Conservation (phyloP, 352 stramenopile species). For the Globisporangium echinulatum region DNA sequence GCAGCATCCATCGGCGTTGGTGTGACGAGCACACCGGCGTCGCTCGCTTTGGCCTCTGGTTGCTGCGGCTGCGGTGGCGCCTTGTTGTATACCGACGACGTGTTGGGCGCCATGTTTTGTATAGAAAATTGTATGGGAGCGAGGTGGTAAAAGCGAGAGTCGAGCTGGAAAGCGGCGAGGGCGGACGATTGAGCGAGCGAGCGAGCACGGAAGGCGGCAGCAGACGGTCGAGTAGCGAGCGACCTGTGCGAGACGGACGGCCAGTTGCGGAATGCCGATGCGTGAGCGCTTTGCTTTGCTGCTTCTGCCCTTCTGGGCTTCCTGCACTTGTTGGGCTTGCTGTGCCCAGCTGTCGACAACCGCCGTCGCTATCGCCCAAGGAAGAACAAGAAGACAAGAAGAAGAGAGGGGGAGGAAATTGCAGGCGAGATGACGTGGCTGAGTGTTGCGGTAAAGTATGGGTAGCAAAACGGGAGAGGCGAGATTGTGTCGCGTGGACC, state of each 20-base stretch:
- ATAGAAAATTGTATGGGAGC: background rate
- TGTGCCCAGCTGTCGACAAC: background rate
- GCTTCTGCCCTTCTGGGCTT: no score
- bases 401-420: constrained; percentile 6
- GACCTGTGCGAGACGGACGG: constrained; percentile 7
- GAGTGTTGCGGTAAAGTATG: background rate
- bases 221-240: background rate
- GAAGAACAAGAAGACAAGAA: constrained; percentile 2
- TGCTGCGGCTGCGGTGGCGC: constrained; percentile 21
- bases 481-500: no score
- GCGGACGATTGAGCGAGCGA: background rate
- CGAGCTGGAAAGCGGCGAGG: no score
- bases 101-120: constrained; percentile 43
- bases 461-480: background rate
- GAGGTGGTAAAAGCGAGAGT: no score
- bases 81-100: constrained; percentile 57
- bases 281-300: no score
- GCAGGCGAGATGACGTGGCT: constrained; percentile 4
- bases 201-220: background rate
- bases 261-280: constrained; percentile 15
- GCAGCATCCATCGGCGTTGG: constrained; percentile 23
- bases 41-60: constrained; percentile 17
- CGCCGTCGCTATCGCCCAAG: no score
- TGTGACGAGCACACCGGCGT: constrained; percentile 25
- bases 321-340: background rate